Conservation (phyloP, 2,329 filamentous ascomycete species). For the Pyrenochaeta sp. region DNA sequence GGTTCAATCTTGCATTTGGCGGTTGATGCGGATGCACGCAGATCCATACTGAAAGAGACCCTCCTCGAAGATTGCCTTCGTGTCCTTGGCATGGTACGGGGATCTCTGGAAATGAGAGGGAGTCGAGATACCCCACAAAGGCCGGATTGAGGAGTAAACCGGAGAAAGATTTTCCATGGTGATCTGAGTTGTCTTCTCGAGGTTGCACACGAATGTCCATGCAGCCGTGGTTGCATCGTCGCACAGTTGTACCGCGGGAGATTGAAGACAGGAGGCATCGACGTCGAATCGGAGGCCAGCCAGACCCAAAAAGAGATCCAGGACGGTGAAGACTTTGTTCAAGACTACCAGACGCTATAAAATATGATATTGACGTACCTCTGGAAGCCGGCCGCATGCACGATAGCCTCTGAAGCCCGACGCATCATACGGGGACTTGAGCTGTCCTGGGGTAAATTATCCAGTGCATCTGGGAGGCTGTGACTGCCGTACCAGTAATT, state of each 20-base stretch:
- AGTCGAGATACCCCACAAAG: background rate
- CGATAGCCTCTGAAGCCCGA: slow-evolving; percentile 42
- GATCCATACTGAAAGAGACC: slow-evolving; percentile 27
- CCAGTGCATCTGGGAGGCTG: slow-evolving; percentile 38
- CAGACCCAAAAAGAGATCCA: background rate
- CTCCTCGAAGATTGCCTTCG: slow-evolving; percentile 25
- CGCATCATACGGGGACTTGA: slow-evolving; percentile 38
- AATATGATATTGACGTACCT: slow-evolving; percentile 31
- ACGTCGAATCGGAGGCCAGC: background rate
- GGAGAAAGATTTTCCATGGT: no score
- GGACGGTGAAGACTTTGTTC: background rate
- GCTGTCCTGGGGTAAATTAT: slow-evolving; percentile 30
- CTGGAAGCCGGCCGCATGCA: slow-evolving; percentile 35
- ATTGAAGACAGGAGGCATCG: no score
- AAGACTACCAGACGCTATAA: background rate
- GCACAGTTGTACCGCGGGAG: no score
- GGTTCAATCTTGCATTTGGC: background rate
- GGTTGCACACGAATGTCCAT: no score
- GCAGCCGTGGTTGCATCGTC: no score
- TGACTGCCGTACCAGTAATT: slow-evolving; percentile 45
- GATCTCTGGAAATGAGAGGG: slow-evolving; percentile 2
- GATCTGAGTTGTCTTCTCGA: no score
- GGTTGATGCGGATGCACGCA: slow-evolving; percentile 27
- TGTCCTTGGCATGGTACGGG: slow-evolving; percentile 24
- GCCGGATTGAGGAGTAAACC: background rate